Evolutionary conservation across 306 rosid species (phyloP).

Genomic region (Luffa aegyptiaca): DNA sequence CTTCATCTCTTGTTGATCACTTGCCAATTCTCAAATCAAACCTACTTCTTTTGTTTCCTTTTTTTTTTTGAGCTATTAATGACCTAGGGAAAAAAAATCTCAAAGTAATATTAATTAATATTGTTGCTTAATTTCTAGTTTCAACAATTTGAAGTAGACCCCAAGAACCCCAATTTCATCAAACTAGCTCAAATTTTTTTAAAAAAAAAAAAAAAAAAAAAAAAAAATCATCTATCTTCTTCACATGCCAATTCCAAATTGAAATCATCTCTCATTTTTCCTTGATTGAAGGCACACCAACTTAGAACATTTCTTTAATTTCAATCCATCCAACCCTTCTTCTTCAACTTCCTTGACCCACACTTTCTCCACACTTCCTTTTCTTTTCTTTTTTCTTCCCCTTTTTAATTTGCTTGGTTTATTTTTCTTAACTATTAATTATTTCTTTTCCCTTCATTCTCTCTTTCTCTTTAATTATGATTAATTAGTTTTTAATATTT

Average conservation of each 20-base stretch:
- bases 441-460: background rate
- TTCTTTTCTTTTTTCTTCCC: slow-evolving; percentile 10
- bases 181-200: background rate
- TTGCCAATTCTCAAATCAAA: background rate
- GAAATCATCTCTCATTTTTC: slow-evolving; percentile 5
- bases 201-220: background rate
- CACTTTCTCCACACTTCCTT: slow-evolving; percentile 18
- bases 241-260: slow-evolving; percentile 4
- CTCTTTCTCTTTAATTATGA: background rate
- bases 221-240: background rate
- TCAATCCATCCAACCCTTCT: slow-evolving; percentile 20
- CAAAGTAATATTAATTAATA: background rate
- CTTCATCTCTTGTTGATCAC: background rate
- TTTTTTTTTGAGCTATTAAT: background rate
- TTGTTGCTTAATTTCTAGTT: background rate
- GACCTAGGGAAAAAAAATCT: background rate
- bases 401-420: slow-evolving; percentile 11
- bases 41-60: background rate
- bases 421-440: background rate
- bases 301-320: slow-evolving; percentile 40
- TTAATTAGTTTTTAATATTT: background rate
- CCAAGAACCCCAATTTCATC: background rate
- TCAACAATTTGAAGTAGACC: slow-evolving; percentile 1
- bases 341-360: slow-evolving; percentile 39
- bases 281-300: slow-evolving; percentile 41